A percentile compares a stretch with the other conserved stretches of the same genome.
Evolutionary conservation across 352 stramenopile species (phyloP).

Genomic region (Phytophthora hybrid): DNA sequence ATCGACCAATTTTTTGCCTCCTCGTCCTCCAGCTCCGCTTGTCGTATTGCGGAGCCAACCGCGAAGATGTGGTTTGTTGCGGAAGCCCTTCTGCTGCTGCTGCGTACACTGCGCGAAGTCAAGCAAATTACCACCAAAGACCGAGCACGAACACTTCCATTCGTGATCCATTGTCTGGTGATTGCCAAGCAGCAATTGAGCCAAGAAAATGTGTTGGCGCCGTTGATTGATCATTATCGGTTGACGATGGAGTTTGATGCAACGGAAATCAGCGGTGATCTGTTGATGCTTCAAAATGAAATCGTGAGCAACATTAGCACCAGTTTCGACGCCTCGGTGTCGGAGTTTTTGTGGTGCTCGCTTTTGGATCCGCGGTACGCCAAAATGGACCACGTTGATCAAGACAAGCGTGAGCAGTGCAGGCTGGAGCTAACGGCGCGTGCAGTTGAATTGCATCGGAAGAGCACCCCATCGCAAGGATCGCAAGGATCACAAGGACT

Average conservation of each 20-base stretch:
- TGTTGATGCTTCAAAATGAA: conserved; percentile 11
- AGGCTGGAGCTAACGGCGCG: conserved; percentile 1
- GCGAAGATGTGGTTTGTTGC: conserved; percentile 42
- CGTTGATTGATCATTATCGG: conserved; percentile 15
- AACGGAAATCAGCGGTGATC: conserved; percentile 14
- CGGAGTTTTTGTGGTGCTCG: conserved; percentile 49
- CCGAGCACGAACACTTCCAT: conserved; percentile 14
- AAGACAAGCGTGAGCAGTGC: conserved; percentile 42
- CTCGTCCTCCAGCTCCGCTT: background rate
- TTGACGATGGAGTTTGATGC: conserved; percentile 17
- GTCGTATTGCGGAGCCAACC: conserved; percentile 13
- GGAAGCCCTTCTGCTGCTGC: conserved; percentile 52
- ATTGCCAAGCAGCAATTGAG: conserved; percentile 8
- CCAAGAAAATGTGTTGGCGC: conserved; percentile 6
- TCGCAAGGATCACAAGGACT: background rate
- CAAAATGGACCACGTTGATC: conserved; percentile 50
- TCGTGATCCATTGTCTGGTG: conserved; percentile 15
- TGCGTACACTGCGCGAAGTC: conserved; percentile 53
- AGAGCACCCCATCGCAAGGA: background rate
- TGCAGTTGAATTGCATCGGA: conserved; percentile 3
- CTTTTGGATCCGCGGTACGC: conserved; percentile 58
- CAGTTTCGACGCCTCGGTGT: conserved; percentile 25
- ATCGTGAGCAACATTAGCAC: conserved; percentile 16
- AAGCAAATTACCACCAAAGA: conserved; percentile 46
- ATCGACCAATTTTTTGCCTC: conserved; percentile 32